Percentiles rank a stretch among this genome's conserved stretches.
Conservation (phyloP, 176 grass and related monocot genomes). For the Olyra latifolia region DNA sequence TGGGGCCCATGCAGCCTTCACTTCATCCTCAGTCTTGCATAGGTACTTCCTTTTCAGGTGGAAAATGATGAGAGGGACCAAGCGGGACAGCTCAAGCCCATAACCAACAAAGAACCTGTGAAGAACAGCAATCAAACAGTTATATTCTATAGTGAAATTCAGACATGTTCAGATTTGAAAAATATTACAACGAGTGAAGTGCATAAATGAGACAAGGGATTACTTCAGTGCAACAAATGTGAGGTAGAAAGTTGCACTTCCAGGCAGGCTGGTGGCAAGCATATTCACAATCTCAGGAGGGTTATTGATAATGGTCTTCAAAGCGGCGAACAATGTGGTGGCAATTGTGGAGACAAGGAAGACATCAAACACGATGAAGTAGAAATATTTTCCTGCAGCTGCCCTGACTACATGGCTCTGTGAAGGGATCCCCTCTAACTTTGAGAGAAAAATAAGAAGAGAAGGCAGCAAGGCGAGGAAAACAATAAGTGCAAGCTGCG, state of each 20-base stretch:
- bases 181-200: neutral
- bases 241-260: conserved; percentile 89
- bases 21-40: conserved; percentile 90
- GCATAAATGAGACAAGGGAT: conserved; percentile 5
- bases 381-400: conserved; percentile 89
- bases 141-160: conserved; percentile 21
- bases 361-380: conserved; percentile 90
- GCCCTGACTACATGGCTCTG: conserved; percentile 63
- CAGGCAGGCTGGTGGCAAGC: conserved; percentile 59
- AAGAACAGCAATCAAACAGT: conserved; percentile 26
- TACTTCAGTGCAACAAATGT: conserved; percentile 93
- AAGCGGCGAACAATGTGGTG: conserved; percentile 38
- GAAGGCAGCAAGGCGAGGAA: conserved; percentile 80
- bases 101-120: conserved; percentile 96
- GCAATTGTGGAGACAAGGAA: conserved; percentile 64
- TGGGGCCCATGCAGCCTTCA: conserved; percentile 81
- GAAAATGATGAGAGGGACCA: conserved; percentile 93
- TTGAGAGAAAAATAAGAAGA: conserved; percentile 80
- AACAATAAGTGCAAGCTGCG: conserved; percentile 78
- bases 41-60: conserved; percentile 91
- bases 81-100: conserved; percentile 82
- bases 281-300: conserved; percentile 12
- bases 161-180: neutral
- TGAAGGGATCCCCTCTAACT: conserved; percentile 73
- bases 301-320: conserved; percentile 43